A percentile compares a stretch with the other conserved stretches of the same genome.
phyloP scores from a whole-genome alignment of 495 filamentous ascomycete species.

The Monascus purpureus region DNA sequence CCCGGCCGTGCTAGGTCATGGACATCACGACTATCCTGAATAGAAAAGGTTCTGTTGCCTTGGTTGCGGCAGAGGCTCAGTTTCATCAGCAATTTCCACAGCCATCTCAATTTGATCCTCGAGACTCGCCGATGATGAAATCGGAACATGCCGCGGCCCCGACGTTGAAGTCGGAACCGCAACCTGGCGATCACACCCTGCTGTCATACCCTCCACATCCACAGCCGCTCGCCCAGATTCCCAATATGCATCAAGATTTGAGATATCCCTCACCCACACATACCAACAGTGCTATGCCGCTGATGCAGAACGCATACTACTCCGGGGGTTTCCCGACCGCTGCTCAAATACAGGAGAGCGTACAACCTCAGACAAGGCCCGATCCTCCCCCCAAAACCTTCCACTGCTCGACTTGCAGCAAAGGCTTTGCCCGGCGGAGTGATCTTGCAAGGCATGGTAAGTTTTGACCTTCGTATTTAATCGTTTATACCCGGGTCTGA shows the following conservation, averaged over 20 bases:
- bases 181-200: slow-evolving; percentile 50
- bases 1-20: slow-evolving; percentile 38
- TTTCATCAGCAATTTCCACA: slow-evolving; percentile 41
- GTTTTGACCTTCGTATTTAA: slow-evolving; percentile 9
- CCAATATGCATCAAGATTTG: slow-evolving; percentile 32
- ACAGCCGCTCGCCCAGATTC: slow-evolving; percentile 31
- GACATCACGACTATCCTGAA: slow-evolving; percentile 60
- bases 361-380: slow-evolving; percentile 20
- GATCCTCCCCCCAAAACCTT: slow-evolving; percentile 64
- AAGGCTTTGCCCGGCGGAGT: slow-evolving; percentile 87
- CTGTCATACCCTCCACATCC: slow-evolving; percentile 41
- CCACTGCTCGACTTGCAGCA: slow-evolving; percentile 79
- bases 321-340: slow-evolving; percentile 23
- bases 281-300: slow-evolving; percentile 42
- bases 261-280: slow-evolving; percentile 41
- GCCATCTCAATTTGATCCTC: slow-evolving; percentile 23
- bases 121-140: slow-evolving; percentile 37
- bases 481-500: neutral
- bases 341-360: slow-evolving; percentile 20
- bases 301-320: slow-evolving; percentile 38
- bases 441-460: slow-evolving; percentile 91
- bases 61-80: slow-evolving; percentile 37
- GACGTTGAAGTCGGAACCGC: slow-evolving; percentile 17
- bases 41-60: slow-evolving; percentile 43
- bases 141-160: slow-evolving; percentile 49